These are phyloP conservation scores for Populus hybrid DNA, from an alignment of 441 rosid genomes.

Conservation along the genomic window DNA sequence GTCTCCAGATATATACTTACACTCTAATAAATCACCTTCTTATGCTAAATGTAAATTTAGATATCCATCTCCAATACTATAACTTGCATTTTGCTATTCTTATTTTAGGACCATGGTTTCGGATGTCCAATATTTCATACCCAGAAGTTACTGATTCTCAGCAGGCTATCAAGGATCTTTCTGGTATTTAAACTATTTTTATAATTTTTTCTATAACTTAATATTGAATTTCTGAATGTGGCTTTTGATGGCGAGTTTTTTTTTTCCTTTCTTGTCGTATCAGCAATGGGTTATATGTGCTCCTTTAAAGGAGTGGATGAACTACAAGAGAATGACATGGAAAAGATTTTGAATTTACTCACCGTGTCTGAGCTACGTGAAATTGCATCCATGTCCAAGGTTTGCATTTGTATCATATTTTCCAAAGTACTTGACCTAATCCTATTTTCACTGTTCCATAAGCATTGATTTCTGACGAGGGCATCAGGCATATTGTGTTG, in stretches of 20 bases:
- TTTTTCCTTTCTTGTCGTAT: conserved; percentile 17
- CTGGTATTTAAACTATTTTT: conserved; percentile 55
- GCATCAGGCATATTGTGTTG: too few species aligned
- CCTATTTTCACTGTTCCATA: too few species aligned
- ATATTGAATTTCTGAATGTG: not conserved
- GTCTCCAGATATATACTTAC: too few species aligned
- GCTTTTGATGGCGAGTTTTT: conserved; percentile 8
- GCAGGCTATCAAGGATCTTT: conserved; percentile 56
- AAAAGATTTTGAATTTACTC: conserved; percentile 53
- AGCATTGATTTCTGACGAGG: too few species aligned
- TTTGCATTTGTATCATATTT: conserved; percentile 22
- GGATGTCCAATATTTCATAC: conserved; percentile 53
- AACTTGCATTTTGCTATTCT: too few species aligned
- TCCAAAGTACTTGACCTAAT: too few species aligned
- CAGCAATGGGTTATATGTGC: conserved; percentile 55
- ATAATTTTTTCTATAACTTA: conserved; percentile 4
- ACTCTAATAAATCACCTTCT: too few species aligned
- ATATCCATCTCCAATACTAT: too few species aligned
- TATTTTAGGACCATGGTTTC: conserved; percentile 83
- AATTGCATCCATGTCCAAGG: conserved; percentile 56
- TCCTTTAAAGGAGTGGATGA: conserved; percentile 35
- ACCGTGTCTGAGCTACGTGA: conserved; percentile 63
- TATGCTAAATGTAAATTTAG: too few species aligned
- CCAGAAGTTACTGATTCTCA: conserved; percentile 58
- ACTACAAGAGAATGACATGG: conserved; percentile 37